Base-by-base conservation (phyloP, 148 eudicot genomes). In the Rhododendron kiyosumense region DNA sequence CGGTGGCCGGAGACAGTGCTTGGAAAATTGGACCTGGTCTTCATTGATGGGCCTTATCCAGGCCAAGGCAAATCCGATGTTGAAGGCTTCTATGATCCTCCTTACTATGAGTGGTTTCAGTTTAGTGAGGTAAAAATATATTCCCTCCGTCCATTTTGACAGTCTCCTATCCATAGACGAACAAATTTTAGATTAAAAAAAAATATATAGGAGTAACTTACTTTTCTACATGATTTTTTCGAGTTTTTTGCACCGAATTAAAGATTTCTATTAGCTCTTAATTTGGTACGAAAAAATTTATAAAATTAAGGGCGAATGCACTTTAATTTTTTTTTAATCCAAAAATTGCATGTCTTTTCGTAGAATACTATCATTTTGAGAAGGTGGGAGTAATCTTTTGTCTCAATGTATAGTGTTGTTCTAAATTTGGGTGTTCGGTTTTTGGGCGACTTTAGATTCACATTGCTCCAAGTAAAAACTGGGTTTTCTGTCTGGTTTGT, bases 21-120 rank as follows among this genome's bases (percentile, higher is more conserved):
- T 30, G 84, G n/a, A 32, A 84, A 74, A 41, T 9, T 88, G 7
- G 84, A 85, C 67, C 84, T 88, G 10, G 81, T 83, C 3, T 88
- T 83, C 84, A 1, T 88, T 41, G 82, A 88, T 13, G 90, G 38
- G 1, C 88, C 90, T 32, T 84, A 5, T n/a, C 63, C 83, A 9
- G 65, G 86, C 20, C 14, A 26, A 7, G 88, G 88, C 59, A 67
- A 84, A 59, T 86, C 90, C 9, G 88, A 48, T 2, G 78, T 88
- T 7, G 83, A 87, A 63, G 79, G 86, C 67, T 8, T 87, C 48
- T 87, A 28, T 26, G 82, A 83, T 34, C 88, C 88, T 81, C 89
- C 89, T 41, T 81, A 84, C 49, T 89, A 43, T 52, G 85, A 84
- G 74, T 89, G 90, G 89, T 85, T 49, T 65, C 79, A 81, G 12